Evolutionary conservation across 2,329 filamentous ascomycete species (phyloP), one percentile per base, ranked within the genome.

Genomic region (Elsinoe ampelina): DNA sequence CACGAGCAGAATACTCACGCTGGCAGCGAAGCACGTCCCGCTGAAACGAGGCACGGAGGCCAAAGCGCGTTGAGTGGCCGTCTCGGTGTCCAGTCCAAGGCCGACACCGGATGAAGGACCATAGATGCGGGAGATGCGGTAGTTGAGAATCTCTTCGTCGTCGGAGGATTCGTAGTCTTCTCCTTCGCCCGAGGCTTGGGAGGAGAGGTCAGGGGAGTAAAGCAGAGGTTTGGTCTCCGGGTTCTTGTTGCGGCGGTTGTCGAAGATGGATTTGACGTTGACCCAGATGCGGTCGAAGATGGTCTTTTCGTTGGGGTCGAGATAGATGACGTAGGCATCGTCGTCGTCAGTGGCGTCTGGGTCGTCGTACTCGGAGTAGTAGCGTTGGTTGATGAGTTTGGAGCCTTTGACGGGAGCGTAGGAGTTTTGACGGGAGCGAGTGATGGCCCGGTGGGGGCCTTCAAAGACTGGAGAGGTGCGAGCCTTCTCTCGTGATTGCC

Each of bases 301-400:
- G 56, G 87, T 86, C 34, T 72, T 73, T 15, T 80, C 80, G 62
- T 88, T 79, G 0, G 87, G 87, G 65, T 91, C 80, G 58, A 92
- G 75, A 64, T 88, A 89, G 62, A 93, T 84, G 43, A 82, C 78
- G 68, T 89, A 93, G 30, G 78, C 79, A 42, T 64, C 63, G 17
- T 82, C 77, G 12, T 77, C 72, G 2, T 78, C 82, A 10, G 72
- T 73, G 56, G 90, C 86, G 67, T 88, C 89, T 7, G 86, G 87
- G 66, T 91, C 74, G 62, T 95, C 89, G 68, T 92, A 93, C 68
- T 95, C 89, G 69, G 88, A 92, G 88, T 89, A 95, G 67, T 92
- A 93, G 19, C 66, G 59, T 13, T 55, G 52, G 36, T 30, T 55
- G 15, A 32, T n/a, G 12, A 45, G 39, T 30, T 39, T 47, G 8